These are phyloP conservation scores for Bjerkandera adusta DNA, from an alignment of 1,284 basidiomycete species.

Conservation along the genomic window DNA sequence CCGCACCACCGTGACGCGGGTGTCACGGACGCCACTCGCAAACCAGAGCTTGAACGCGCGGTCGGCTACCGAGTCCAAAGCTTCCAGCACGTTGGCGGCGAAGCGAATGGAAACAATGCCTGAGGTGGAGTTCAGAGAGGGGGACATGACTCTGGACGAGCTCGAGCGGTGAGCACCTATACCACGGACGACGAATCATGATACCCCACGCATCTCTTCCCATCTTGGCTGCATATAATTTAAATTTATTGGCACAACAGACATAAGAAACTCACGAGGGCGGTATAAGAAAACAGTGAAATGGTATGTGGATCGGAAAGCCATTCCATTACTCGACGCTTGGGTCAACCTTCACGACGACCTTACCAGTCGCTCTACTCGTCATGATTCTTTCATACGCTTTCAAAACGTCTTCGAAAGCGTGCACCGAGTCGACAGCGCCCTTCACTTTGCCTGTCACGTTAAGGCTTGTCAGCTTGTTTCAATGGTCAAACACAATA, in stretches of 20 bases:
- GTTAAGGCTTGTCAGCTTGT: neutral
- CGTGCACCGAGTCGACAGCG: conserved; percentile 56
- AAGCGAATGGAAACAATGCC: conserved; percentile 12
- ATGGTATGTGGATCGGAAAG: no score
- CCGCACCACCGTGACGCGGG: conserved; percentile 59
- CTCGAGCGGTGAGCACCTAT: no score
- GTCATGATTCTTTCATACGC: conserved; percentile 60
- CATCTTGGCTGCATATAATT: no score
- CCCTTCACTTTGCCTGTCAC: conserved; percentile 48
- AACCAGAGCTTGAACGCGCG: conserved; percentile 42
- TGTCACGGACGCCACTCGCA: conserved; percentile 53
- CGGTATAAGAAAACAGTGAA: no score
- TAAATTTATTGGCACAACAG: no score
- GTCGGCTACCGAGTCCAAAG: conserved; percentile 6
- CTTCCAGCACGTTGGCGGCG: conserved; percentile 6
- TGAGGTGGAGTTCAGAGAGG: conserved; percentile 19
- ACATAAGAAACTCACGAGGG: no score
- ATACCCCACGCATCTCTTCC: no score
- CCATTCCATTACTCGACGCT: conserved; percentile 16
- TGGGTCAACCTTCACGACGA: conserved; percentile 48
- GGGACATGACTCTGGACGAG: conserved; percentile 62
- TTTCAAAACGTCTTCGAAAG: conserved; percentile 51
- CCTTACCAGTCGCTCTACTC: conserved; percentile 56
- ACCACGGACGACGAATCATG: no score
- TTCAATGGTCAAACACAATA: neutral